Evolutionary conservation across 768 basidiomycete genomes (phyloP).

Genomic region (Leccinum truebloodii): DNA sequence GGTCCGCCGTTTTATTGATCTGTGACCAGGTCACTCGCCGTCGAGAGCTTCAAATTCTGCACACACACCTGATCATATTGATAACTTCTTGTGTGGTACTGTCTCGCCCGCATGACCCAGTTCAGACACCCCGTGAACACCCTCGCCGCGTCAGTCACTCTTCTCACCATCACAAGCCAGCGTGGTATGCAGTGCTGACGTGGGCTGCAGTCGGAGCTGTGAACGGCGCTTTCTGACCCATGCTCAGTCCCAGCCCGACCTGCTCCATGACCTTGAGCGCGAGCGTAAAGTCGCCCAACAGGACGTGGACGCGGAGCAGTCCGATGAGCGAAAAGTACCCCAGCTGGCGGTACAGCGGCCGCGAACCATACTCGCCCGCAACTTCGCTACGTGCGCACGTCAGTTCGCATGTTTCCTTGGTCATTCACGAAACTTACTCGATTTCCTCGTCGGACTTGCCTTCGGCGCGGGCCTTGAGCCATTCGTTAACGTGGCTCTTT

Average conservation of each 20-base stretch:
- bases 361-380: slow-evolving; percentile 88
- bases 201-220: slow-evolving; percentile 96
- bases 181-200: slow-evolving; percentile 93
- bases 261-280: slow-evolving; percentile 94
- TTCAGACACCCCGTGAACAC: slow-evolving; percentile 91
- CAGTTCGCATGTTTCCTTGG: neutral
- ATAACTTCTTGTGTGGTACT: slow-evolving; percentile 95
- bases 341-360: slow-evolving; percentile 89
- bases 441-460: slow-evolving; percentile 84
- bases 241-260: slow-evolving; percentile 88
- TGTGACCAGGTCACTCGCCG: slow-evolving; percentile 28
- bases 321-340: slow-evolving; percentile 98
- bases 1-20: slow-evolving; percentile 97
- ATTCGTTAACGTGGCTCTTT: slow-evolving; percentile 94
- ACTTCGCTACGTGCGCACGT: slow-evolving; percentile 56
- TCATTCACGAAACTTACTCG: slow-evolving; percentile 51
- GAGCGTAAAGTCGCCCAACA: slow-evolving; percentile 94
- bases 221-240: slow-evolving; percentile 91
- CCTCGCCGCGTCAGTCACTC: slow-evolving; percentile 94
- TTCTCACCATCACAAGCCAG: slow-evolving; percentile 91
- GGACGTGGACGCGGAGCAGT: slow-evolving; percentile 90
- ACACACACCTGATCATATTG: slow-evolving; percentile 86
- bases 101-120: slow-evolving; percentile 94
- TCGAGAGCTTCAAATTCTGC: neutral
- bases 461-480: slow-evolving; percentile 77